Evolutionary conservation across 2,329 filamentous ascomycete genomes (phyloP).

Genomic region (Phialophora tarda): DNA sequence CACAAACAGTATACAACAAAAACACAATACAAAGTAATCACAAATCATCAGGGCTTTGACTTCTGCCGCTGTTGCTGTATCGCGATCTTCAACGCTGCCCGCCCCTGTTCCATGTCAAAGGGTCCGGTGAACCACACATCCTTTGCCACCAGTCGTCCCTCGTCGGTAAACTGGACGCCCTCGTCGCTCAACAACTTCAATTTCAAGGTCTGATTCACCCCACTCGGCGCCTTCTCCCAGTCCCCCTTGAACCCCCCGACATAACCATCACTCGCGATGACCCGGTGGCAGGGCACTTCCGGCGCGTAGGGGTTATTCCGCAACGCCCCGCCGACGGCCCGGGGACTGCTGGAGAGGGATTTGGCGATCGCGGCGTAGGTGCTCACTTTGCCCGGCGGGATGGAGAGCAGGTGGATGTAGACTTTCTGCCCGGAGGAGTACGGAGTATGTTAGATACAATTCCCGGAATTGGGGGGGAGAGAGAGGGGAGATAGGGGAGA

Average conservation of each 20-base stretch:
- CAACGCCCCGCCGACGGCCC: constrained; percentile 51
- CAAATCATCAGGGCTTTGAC: neutral
- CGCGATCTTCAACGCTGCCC: constrained; percentile 6
- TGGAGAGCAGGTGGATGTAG: constrained; percentile 74
- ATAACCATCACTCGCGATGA: constrained; percentile 41
- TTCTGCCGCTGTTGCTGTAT: constrained; percentile 5
- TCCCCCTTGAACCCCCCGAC: constrained; percentile 57
- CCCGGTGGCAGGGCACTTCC: constrained; percentile 51
- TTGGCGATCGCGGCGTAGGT: constrained; percentile 76
- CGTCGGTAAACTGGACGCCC: constrained; percentile 45
- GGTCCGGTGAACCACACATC: constrained; percentile 34
- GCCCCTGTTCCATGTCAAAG: constrained; percentile 24
- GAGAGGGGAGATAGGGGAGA: neutral
- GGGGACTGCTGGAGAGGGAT: constrained; percentile 46
- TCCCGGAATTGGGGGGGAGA: neutral
- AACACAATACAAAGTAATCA: constrained; percentile 21
- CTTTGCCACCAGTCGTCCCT: constrained; percentile 37
- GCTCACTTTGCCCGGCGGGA: constrained; percentile 75
- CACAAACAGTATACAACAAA: constrained; percentile 10
- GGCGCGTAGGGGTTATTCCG: constrained; percentile 52
- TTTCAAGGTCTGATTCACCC: constrained; percentile 52
- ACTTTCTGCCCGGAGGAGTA: constrained; percentile 49
- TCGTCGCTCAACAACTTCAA: constrained; percentile 44
- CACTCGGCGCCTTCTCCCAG: constrained; percentile 54
- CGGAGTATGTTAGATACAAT: neutral